phyloP scores from a whole-genome alignment of 2,329 filamentous ascomycete species.

The Rhynchosporium graminicola region DNA sequence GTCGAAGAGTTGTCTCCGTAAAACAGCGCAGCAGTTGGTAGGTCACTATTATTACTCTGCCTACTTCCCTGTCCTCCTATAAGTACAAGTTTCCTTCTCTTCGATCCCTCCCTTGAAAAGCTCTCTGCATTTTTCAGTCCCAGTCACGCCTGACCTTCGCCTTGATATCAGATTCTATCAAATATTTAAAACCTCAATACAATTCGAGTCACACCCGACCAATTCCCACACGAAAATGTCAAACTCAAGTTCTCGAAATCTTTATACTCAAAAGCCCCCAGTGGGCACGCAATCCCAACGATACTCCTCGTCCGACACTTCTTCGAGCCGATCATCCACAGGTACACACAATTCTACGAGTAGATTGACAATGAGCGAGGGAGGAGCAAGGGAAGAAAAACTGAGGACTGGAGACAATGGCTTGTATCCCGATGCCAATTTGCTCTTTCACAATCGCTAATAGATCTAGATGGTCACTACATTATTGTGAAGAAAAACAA shows the following conservation, averaged over 20 bases:
- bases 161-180: constrained; percentile 19
- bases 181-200: not conserved
- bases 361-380: constrained; percentile 22
- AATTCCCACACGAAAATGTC: constrained; percentile 21
- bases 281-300: constrained; percentile 22
- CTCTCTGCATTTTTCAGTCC: not conserved
- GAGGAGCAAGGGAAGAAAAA: not conserved
- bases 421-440: constrained; percentile 16
- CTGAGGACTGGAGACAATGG: constrained; percentile 31
- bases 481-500: constrained; percentile 12
- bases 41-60: not conserved
- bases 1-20: not conserved
- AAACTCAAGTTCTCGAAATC: constrained; percentile 2
- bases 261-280: constrained; percentile 17
- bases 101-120: not conserved
- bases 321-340: constrained; percentile 21
- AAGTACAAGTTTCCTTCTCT: not conserved
- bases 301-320: constrained; percentile 25
- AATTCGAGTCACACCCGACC: not conserved
- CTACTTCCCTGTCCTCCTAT: not conserved
- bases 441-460: constrained; percentile 6
- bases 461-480: constrained; percentile 17
- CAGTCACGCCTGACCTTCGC: constrained; percentile 13
- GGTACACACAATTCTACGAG: constrained; percentile 19
- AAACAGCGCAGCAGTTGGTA: not conserved